A percentile compares a stretch with the other conserved stretches of the same genome.
Conservation (phyloP, 805 yeast genomes). For the Kodamaea sagamina region DNA sequence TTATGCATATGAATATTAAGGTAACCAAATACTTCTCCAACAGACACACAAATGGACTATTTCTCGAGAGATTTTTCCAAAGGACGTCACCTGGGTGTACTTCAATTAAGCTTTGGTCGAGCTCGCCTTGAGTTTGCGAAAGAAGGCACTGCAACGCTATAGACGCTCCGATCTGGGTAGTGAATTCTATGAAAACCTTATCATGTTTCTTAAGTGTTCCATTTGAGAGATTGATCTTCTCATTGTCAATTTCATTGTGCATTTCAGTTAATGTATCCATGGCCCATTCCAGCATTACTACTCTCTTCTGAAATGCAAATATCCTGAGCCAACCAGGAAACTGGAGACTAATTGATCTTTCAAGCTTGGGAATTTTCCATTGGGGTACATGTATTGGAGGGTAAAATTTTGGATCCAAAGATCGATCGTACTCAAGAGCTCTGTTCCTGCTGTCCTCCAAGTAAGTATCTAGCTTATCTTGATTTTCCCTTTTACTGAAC, state of each 20-base stretch:
- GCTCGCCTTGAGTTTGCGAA: slow-evolving; percentile 42
- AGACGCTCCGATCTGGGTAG: slow-evolving; percentile 56
- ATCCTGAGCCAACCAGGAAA: slow-evolving; percentile 34
- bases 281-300: slow-evolving; percentile 31
- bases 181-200: slow-evolving; percentile 65
- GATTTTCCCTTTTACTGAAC: background rate
- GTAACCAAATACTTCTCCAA: slow-evolving; percentile 48
- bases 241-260: slow-evolving; percentile 20
- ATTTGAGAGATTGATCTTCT: slow-evolving; percentile 19
- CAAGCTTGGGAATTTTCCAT: slow-evolving; percentile 22
- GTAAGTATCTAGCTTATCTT: slow-evolving; percentile 7
- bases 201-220: slow-evolving; percentile 29
- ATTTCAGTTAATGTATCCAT: slow-evolving; percentile 19
- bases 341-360: slow-evolving; percentile 21
- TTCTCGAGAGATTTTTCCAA: slow-evolving; percentile 62
- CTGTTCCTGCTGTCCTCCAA: background rate
- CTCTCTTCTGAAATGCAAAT: slow-evolving; percentile 24
- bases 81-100: slow-evolving; percentile 67
- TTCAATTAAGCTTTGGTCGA: slow-evolving; percentile 49
- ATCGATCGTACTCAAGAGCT: background rate
- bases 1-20: slow-evolving; percentile 48
- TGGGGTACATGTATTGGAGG: slow-evolving; percentile 35
- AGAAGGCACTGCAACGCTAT: slow-evolving; percentile 62
- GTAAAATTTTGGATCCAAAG: slow-evolving; percentile 22
- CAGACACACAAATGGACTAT: slow-evolving; percentile 36